Conservation (phyloP, 106 monocot genomes). For the Narthecium ossifragum region DNA sequence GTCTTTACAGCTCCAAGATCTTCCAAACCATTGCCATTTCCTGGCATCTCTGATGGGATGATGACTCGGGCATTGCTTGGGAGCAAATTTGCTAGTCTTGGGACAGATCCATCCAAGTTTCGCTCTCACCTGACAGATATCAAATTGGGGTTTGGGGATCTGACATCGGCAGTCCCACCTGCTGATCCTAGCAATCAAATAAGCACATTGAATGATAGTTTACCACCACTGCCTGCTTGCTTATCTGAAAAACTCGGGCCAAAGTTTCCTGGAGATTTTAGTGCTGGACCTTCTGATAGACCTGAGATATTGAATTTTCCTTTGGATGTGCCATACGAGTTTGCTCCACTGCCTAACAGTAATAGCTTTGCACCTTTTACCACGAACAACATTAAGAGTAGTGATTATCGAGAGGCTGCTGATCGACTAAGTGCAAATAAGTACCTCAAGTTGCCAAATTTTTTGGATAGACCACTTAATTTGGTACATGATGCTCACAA, state of each 20-base stretch:
- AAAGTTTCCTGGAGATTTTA: slow-evolving; percentile 14
- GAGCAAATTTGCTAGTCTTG: slow-evolving; percentile 46
- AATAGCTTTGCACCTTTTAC: slow-evolving; percentile 20
- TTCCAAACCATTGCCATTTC: slow-evolving; percentile 26
- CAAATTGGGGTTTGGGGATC: slow-evolving; percentile 43
- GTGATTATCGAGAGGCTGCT: background rate
- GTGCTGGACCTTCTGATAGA: slow-evolving; percentile 27
- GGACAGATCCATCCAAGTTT: slow-evolving; percentile 39
- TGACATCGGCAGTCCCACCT: slow-evolving; percentile 11
- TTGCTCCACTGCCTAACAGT: slow-evolving; percentile 11
- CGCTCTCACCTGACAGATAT: slow-evolving; percentile 85
- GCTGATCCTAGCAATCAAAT: slow-evolving; percentile 15
- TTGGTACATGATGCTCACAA: slow-evolving; percentile 21
- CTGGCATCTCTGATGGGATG: slow-evolving; percentile 60
- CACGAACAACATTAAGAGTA: slow-evolving; percentile 4
- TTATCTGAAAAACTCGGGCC: slow-evolving; percentile 11
- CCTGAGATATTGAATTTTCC: slow-evolving; percentile 13
- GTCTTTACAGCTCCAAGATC: slow-evolving; percentile 22
- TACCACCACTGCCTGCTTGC: slow-evolving; percentile 15
- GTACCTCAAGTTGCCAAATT: slow-evolving; percentile 26
- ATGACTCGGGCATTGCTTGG: slow-evolving; percentile 63
- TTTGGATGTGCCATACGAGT: slow-evolving; percentile 20
- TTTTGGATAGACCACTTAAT: slow-evolving; percentile 31
- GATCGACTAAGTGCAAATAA: background rate
- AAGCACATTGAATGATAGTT: slow-evolving; percentile 14